Conservation (phyloP, 306 rosid species). For the Echinosophora koreensis region DNA sequence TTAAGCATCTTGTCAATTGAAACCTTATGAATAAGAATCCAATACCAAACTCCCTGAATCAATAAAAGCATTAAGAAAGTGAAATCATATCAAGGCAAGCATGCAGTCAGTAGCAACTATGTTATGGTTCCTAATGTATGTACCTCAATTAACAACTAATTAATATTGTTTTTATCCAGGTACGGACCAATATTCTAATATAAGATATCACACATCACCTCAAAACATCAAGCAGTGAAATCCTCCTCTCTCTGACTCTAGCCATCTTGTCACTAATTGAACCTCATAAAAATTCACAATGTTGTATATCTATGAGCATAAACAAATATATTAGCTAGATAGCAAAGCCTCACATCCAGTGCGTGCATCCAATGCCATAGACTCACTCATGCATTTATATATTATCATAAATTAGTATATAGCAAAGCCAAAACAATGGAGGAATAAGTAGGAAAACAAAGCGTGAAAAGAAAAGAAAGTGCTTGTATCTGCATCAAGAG, state of each 20-base stretch:
- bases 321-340: constrained; percentile 35
- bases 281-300: constrained; percentile 85
- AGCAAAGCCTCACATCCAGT: constrained; percentile 10
- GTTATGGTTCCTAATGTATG: no score
- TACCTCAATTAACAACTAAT: no score
- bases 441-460: no score
- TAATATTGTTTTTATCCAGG: no score
- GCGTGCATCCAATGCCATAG: no score
- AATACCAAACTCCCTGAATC: constrained; percentile 70
- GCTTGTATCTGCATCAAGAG: no score
- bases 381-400: no score
- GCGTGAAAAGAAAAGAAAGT: no score
- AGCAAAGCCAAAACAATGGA: no score
- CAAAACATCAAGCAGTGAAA: constrained; percentile 70
- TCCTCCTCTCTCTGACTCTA: constrained; percentile 69
- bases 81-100: background rate
- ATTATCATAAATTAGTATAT: no score
- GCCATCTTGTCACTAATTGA: constrained; percentile 90
- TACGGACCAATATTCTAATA: no score
- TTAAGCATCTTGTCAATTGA: constrained; percentile 64
- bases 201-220: constrained; percentile 77
- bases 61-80: background rate
- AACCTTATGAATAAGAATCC: constrained; percentile 30
- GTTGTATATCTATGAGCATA: constrained; percentile 68
- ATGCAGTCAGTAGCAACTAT: background rate